Base-by-base conservation (phyloP, 106 monocot species). In the Dendrobium officinale region DNA sequence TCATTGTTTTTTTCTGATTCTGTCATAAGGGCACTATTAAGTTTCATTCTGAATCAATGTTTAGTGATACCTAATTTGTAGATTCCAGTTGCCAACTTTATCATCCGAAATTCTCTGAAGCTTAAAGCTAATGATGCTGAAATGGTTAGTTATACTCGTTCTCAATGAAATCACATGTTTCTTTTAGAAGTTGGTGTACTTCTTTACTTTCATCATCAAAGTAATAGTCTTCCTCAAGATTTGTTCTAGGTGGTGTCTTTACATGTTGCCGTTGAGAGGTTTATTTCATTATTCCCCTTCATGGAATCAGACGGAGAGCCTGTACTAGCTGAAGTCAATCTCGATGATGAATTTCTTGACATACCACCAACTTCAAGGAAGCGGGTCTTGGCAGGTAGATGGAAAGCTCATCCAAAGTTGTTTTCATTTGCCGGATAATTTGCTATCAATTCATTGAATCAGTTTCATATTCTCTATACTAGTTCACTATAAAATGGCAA, bases 121-220 rank as follows among this genome's bases (percentile, higher is more conserved):
- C 85, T 95, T 24, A 93, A 99, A 82, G 78, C 84, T 73, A 91
- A 83, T 88, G 92, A 99, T 86, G 89, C 91, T 80, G 93, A 99
- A 48, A 95, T 72, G 86, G 95, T 95, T 40, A 45, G 82, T 79
- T 42, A 31, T 33, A 61, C 27, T 68, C 61, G 6, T 16, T 42
- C 24, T 55, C 51, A 24, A 18, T 40, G 51, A 77, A 54, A 31
- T 77, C 13, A 59, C 37, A 5, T 2, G 18, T 33, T 17, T 8
- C 22, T 79, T 41, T 3, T 47, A 43, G 19, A 41, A 68, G 37
- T 75, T 41, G 43, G 24, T 6, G 11, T 19, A 37, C 43, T 75
- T 75, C 24, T 10, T 42, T 48, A 58, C 49, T 40, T 45, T 49
- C 41, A 40, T 7, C 70, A 37, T 42, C 40, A 70, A 41, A 78